These are phyloP conservation scores for Candida vartiovaarae DNA, from an alignment of 805 yeast genomes.

Conservation along the genomic window DNA sequence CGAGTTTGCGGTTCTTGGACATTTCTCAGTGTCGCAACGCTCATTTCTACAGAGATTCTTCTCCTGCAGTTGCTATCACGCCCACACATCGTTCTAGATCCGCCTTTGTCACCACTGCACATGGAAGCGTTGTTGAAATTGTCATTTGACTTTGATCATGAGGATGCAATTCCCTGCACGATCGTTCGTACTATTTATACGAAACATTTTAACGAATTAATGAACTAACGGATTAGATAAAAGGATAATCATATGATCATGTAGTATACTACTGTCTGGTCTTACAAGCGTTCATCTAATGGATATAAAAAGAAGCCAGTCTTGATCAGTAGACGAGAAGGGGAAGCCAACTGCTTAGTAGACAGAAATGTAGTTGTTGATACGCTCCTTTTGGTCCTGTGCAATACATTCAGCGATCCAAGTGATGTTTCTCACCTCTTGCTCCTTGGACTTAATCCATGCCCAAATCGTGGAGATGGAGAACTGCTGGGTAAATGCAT, in stretches of 20 bases:
- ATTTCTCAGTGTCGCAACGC: conserved; percentile 70
- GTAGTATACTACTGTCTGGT: too few relatives aligned
- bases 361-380: conserved; percentile 84
- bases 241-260: background rate
- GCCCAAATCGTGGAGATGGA: conserved; percentile 90
- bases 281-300: background rate
- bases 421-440: conserved; percentile 94
- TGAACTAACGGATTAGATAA: background rate
- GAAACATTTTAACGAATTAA: conserved; percentile 1
- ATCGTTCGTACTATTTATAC: background rate
- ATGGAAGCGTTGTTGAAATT: conserved; percentile 50
- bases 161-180: background rate
- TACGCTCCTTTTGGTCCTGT: conserved; percentile 93
- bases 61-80: conserved; percentile 47
- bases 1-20: conserved; percentile 45
- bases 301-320: background rate
- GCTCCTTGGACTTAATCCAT: conserved; percentile 93
- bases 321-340: background rate
- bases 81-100: conserved; percentile 45
- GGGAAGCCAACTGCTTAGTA: conserved; percentile 27
- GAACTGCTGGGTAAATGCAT: conserved; percentile 95
- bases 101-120: conserved; percentile 50
- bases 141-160: conserved; percentile 31
- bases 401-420: conserved; percentile 99
- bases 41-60: conserved; percentile 53